Percentiles rank a stretch among this genome's conserved stretches.
Conservation (phyloP, 352 stramenopile species). For the Pythium sp. region DNA sequence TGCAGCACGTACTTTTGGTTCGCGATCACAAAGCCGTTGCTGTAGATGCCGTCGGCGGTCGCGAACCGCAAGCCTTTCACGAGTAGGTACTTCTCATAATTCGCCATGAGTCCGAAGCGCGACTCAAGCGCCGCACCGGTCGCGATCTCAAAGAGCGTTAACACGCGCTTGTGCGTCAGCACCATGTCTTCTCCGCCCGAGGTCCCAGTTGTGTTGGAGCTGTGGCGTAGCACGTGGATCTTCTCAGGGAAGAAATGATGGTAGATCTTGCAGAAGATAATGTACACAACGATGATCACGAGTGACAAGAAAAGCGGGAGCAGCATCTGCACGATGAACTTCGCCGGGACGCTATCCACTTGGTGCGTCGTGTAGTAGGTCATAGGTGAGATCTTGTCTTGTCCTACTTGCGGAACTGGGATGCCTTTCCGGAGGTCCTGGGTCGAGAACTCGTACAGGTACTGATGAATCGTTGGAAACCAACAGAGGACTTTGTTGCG, state of each 20-base stretch:
- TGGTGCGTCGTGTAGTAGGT: background rate
- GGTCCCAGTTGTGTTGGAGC: background rate
- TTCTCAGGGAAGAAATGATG: background rate
- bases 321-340: background rate
- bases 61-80: conserved; percentile 36
- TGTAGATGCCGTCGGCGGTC: conserved; percentile 33
- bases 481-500: background rate
- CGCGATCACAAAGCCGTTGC: conserved; percentile 35
- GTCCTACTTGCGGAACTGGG: background rate
- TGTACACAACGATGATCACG: conserved; percentile 1
- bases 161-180: conserved; percentile 14
- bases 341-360: too few species aligned
- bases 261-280: conserved; percentile 6
- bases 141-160: conserved; percentile 31
- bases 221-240: background rate
- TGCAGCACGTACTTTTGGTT: conserved; percentile 32
- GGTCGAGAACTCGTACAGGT: too few species aligned
- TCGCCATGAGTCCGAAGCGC: conserved; percentile 8
- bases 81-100: conserved; percentile 19
- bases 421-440: too few species aligned
- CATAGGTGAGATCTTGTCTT: conserved; percentile 1
- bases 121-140: conserved; percentile 22
- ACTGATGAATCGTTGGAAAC: too few species aligned
- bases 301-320: background rate
- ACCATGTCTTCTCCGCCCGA: background rate